Evolutionary conservation across 106 monocot species (phyloP), one percentile per base, ranked within the genome.

Genomic region (Cymbidium sinense): DNA sequence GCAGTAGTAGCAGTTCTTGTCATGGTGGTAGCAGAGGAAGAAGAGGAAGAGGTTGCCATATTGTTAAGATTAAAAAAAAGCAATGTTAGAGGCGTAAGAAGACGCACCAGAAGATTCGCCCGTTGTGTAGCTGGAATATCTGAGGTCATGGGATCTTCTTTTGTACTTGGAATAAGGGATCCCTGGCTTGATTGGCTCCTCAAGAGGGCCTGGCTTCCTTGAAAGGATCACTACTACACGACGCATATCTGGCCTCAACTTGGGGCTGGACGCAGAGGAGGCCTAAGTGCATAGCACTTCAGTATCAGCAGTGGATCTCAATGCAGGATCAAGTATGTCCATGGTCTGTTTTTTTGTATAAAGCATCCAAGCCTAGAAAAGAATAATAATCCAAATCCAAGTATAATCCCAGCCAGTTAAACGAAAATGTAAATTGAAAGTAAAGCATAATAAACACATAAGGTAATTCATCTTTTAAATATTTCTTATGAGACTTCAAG

Each of bases 211-310:
- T 2, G 86, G 83, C 79, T 81, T 88, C 77, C 85, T 92, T 4
- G 91, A 92, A 30, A 92, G 77, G 18, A 81, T 79, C 12, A 89
- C 76, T 20, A 86, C 89, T 52, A 92, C 91, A 7, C 86, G 75
- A 50, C 85, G 84, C 89, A 92, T 92, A 78, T 88, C 85, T 2
- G 89, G 91, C 43, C 91, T 58, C 18, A 83, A 27, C 69, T 87
- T 86, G 36, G 88, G 89, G 31, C 67, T 89, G 91, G 17, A 85
- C 77, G 81, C 91, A 92, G 25, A 89, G 86, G 43, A 92, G 85
- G 25, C 86, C 91, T 17, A 92, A 21, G 28, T 89, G 89, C 65
- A 83, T 72, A 21, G 82, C 81, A 89, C 86, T 72, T 92, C 88
- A 9, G 52, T 27, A 25, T 70, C 88, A 2, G 83, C 83, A 2